Base-by-base conservation (phyloP, 2,329 filamentous ascomycete genomes). In the Colletotrichum tabaci region DNA sequence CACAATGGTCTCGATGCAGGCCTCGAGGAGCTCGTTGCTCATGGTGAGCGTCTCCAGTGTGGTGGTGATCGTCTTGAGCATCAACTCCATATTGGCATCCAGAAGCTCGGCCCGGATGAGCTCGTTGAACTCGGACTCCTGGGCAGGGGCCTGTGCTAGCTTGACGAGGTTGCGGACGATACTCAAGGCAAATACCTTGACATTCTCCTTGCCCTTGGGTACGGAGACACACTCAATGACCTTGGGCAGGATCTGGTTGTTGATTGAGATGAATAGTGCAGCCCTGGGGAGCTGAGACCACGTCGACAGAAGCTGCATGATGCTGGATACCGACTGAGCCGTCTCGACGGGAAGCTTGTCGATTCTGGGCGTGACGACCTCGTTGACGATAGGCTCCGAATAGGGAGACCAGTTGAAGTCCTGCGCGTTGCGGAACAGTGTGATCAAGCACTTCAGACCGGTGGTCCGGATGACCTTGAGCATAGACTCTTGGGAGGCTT, bases 271-370 rank as follows among this genome's bases (percentile, higher is more conserved):
- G 76, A 96, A 94, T 8, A 91, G 78, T 1, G 92, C 91, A 1
- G 91, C 92, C 72, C 86, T 87, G 0, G 90, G 86, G 26, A 92
- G 87, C 69, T 88, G 88, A 4, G 94, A 92, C 93, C 96, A 98
- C 1, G 93, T 93, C 4, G 90, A 91, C 74, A 99, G 90, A 6
- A 99, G 85, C 73, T 92, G 91, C 73, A 98, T 87, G 50, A 95
- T 88, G 18, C 92, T 93, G 3, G 96, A 98, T 9, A 98, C 87
- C 16, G 94, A 94, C 79, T 99, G 95, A 0, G 94, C 93, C 53
- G 94, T 98, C 83, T 99, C 96, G 6, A 89, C 86, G 0, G 95
- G 90, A 65, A 99, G 89, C 68, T 93, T 94, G 2, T 92, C 88
- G 21, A 98, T 85, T 74, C 94, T 89, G 21, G 94, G 94, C 62